phyloP scores from a whole-genome alignment of 257 asterid genomes.

The Paulownia fortunei region DNA sequence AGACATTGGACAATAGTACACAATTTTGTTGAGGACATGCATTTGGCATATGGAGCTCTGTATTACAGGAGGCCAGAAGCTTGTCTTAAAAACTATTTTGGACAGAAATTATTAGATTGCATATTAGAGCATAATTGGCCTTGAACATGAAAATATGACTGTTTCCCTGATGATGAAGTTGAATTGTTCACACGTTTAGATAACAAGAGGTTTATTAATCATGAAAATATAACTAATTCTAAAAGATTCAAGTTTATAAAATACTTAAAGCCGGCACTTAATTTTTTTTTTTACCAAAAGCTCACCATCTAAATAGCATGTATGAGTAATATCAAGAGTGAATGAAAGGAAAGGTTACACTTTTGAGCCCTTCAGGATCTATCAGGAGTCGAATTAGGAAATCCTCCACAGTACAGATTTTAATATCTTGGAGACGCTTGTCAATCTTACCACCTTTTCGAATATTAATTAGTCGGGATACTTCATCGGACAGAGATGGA shows the following conservation, averaged over 20 bases:
- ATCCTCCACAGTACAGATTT: slow-evolving; percentile 52
- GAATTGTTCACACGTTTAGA: too few relatives aligned
- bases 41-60: too few relatives aligned
- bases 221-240: background rate
- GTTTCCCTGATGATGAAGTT: too few relatives aligned
- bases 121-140: too few relatives aligned
- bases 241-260: background rate
- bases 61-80: too few relatives aligned
- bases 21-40: too few relatives aligned
- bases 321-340: background rate
- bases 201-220: too few relatives aligned
- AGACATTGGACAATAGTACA: too few relatives aligned
- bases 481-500: slow-evolving; percentile 55
- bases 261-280: background rate
- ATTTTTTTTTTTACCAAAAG: background rate
- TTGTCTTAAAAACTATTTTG: too few relatives aligned
- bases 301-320: background rate
- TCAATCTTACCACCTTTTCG: slow-evolving; percentile 32
- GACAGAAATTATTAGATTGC: too few relatives aligned
- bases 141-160: too few relatives aligned
- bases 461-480: slow-evolving; percentile 46
- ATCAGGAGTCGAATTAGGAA: slow-evolving; percentile 52
- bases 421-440: slow-evolving; percentile 31
- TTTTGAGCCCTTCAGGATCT: slow-evolving; percentile 48
- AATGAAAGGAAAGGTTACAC: slow-evolving; percentile 38